These are phyloP conservation scores for Bidens hawaiensis DNA, from an alignment of 140 eudicot genomes.

Conservation along the genomic window DNA sequence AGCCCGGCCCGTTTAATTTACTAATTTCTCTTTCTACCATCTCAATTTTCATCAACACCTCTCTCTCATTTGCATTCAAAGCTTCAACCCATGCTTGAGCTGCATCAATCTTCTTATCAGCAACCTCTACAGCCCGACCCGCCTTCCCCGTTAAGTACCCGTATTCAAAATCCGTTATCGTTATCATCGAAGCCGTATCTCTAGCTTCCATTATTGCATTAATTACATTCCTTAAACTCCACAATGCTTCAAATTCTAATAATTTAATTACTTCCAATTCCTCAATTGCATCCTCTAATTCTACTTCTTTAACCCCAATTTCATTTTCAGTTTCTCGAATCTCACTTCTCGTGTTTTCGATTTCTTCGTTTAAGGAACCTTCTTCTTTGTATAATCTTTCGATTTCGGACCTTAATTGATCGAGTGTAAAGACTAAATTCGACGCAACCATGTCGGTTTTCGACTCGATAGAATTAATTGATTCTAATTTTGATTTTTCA, in stretches of 20 bases:
- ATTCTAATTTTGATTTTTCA: constrained; percentile 56
- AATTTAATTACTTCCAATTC: constrained; percentile 49
- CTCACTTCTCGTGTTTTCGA: constrained; percentile 34
- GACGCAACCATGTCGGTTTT: constrained; percentile 39
- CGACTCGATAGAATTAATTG: constrained; percentile 40
- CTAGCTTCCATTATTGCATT: constrained; percentile 46
- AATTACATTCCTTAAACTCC: constrained; percentile 33
- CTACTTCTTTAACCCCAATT: constrained; percentile 39
- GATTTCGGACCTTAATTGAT: constrained; percentile 43
- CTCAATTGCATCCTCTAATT: constrained; percentile 42
- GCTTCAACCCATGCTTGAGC: constrained; percentile 83
- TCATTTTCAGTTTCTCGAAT: constrained; percentile 43
- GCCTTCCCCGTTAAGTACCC: constrained; percentile 61
- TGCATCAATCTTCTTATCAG: constrained; percentile 79
- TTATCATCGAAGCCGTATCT: constrained; percentile 43
- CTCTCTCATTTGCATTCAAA: constrained; percentile 63
- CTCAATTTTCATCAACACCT: constrained; percentile 47
- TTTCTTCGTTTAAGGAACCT: constrained; percentile 37
- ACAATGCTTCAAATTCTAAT: constrained; percentile 54
- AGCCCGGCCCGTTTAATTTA: constrained; percentile 26
- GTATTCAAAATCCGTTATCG: constrained; percentile 61
- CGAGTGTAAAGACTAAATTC: constrained; percentile 34
- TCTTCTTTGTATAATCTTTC: constrained; percentile 46
- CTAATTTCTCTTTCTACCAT: constrained; percentile 30
- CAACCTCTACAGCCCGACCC: constrained; percentile 56